These are phyloP conservation scores for Batrachochytrium dendrobatidis DNA, from an alignment of 371 early-diverging fungal genomes.

Conservation along the genomic window DNA sequence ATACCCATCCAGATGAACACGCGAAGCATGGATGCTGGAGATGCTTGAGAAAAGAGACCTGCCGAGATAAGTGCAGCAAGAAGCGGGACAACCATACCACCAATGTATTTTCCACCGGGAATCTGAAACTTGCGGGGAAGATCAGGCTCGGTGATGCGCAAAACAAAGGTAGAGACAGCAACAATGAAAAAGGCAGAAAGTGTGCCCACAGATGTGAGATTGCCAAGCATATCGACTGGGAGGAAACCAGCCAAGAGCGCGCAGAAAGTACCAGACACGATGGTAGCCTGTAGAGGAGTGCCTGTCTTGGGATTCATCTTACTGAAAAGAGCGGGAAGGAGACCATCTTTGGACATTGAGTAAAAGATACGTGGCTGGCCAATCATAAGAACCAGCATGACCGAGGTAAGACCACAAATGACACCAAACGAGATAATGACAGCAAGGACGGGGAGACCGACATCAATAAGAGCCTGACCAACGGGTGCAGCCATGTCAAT, in stretches of 20 bases:
- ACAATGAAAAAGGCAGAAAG: conserved; percentile 76
- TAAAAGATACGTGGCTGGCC: conserved; percentile 81
- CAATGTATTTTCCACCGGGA: conserved; percentile 51
- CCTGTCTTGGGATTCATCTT: conserved; percentile 52
- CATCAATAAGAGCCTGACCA: conserved; percentile 50
- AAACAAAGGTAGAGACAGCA: conserved; percentile 50
- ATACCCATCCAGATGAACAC: conserved; percentile 57
- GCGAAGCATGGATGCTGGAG: conserved; percentile 12
- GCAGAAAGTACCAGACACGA: conserved; percentile 57
- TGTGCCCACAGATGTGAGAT: conserved; percentile 79
- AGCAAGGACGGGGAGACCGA: conserved; percentile 49
- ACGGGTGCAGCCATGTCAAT: conserved; percentile 52
- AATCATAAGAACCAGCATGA: conserved; percentile 62
- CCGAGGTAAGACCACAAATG: conserved; percentile 65
- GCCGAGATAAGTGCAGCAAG: conserved; percentile 53
- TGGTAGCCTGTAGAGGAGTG: conserved; percentile 65
- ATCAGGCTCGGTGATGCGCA: conserved; percentile 68
- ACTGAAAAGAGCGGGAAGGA: conserved; percentile 60
- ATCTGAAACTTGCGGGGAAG: conserved; percentile 66
- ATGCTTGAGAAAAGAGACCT: conserved; percentile 23
- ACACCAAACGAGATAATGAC: conserved; percentile 68
- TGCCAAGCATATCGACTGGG: conserved; percentile 71
- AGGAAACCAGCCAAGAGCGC: conserved; percentile 61
- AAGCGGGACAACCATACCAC: conserved; percentile 46
- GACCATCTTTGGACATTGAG: conserved; percentile 75